Evolutionary conservation across 257 asterid species (phyloP), one percentile per base, ranked within the genome.

Genomic region (Gentiana macrophylla): DNA sequence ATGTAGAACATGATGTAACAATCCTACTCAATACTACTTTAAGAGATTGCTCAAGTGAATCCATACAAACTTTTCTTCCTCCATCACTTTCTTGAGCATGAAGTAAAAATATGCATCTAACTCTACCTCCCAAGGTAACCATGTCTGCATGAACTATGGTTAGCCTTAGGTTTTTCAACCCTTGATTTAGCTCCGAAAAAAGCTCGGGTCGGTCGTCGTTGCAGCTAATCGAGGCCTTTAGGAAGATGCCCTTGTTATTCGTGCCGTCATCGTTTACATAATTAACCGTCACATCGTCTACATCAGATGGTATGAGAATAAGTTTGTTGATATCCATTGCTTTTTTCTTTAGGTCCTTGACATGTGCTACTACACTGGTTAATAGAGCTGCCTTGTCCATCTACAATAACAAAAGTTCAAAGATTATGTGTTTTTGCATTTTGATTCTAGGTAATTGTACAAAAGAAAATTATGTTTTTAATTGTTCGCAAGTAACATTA

Each of bases 331-430:
- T 67, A 70, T 87, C 94, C 41, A 56, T 68, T 4, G 86, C 84
- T 67, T 62, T 70, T 53, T 60, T 69, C 59, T 78, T 81, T 55
- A 83, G 79, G 33, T 84, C 95, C 68, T 72, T 84, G 32, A 91
- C 79, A 32, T 75, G 95, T 4, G 82, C 85, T 55, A 91, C 94
- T 57, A 76, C 98, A 4, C 90, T 86, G 32, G 81, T 83, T 62
- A 91, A 44, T 47, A 91, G 72, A 36, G 92, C 88, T 34, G 98
- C 98, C 78, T 91, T 91, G 75, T 87, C 98, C 98, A 91, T 87
- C 98, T 87, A 67, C 61, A 54, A 32, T 32, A 32, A 43, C 41
- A 1, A 24, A 24, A 15, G 46, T n/a, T 57, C 5, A 3, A 0
- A 12, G 11, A 56, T 4, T 24, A 24, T 24, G 24, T 24, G 24